Base-by-base conservation (phyloP, 129 eudicot genomes). In the Mikania micrantha region DNA sequence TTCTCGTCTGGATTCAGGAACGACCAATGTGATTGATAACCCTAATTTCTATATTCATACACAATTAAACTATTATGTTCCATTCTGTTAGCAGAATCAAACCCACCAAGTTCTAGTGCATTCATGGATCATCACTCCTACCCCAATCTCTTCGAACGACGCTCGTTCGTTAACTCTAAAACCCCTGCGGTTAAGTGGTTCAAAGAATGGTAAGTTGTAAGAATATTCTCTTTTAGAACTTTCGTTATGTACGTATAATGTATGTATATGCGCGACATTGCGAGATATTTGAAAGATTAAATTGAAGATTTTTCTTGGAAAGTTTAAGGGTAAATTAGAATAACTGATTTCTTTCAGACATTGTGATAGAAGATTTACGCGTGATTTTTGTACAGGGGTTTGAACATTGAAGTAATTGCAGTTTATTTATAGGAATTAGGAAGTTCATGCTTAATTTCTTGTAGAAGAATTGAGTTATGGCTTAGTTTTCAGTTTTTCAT, bases 101-200 rank as follows among this genome's bases (percentile, higher is more conserved):
- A 69, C 32, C 73, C 73, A 12, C 21, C 50, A 68, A 68, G 6
- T 53, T 53, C 74, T 0, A 4, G 7, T 62, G 52, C 70, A 62
- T 25, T n/a, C 3, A 73, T 73, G 77, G 77, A 73, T 15, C 78
- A 74, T 64, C 66, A 64, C 40, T 36, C 66, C 8, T 65, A 16
- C 44, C 65, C 44, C 41, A 74, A 65, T 28, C 27, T 22, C 45
- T 53, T 52, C 63, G 78, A 74, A 74, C 57, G 66, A 56, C 41
- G 78, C 3, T 39, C 34, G 2, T 54, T 64, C 52, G 7, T 53
- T 7, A 65, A 57, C 28, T 66, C 78, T 4, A 74, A 41, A 64
- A 4, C 57, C 13, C 78, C 66, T 13, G 22, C 66, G 31, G 59
- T 74, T 65, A 74, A 74, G 49, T 74, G 78, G 78, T 54, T 74